Evolutionary conservation across 1,284 basidiomycete genomes (phyloP), one percentile per base, ranked within the genome.

Genomic region (Chondrostereum purpureum): DNA sequence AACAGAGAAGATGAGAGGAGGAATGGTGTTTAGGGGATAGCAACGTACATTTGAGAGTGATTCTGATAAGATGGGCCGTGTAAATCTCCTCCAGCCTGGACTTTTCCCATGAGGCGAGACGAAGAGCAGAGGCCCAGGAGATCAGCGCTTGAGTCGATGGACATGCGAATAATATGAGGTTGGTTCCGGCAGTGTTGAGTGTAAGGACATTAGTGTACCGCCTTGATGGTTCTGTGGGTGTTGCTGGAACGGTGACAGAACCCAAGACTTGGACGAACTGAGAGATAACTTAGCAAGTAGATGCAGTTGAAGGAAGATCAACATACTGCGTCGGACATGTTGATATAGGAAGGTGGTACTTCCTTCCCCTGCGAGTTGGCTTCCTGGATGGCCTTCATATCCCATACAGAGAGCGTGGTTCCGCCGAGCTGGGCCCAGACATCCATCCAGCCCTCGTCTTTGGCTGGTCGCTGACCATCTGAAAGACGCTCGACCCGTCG

Each of bases 21-120:
- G 21, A 43, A 21, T 5, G 27, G 48, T 13, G 11, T 4, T 35
- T 22, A 33, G 49, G 21, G 21, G 14, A 14, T 20, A 41, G n/a
- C 17, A 19, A 45, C 41, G 22, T 53, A 67, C 66, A 58, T 54
- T 68, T 66, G 16, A 85, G 58, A 24, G 79, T 80, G 63, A 89
- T 86, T 42, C 91, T 77, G 52, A 94, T 78, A 38, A 98, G 69
- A 67, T 97, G 91, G 2, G 93, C 94, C 0, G 95, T 98, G 64
- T 99, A 99, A 48, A 99, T 92, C 66, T 98, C 95, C 63, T 97
- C 93, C 17, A 98, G 74, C 19, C 94, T 81, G 1, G 91, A 88
- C 56, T 96, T 92, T 65, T 99, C 95, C 92, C 94, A 99, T 42
- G 89, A 80, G 5, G 89, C 83, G 5, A 99, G 76, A 13, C 96